phyloP scores from a whole-genome alignment of 2,329 filamentous ascomycete genomes.

The Aspergillus ochraceus region DNA sequence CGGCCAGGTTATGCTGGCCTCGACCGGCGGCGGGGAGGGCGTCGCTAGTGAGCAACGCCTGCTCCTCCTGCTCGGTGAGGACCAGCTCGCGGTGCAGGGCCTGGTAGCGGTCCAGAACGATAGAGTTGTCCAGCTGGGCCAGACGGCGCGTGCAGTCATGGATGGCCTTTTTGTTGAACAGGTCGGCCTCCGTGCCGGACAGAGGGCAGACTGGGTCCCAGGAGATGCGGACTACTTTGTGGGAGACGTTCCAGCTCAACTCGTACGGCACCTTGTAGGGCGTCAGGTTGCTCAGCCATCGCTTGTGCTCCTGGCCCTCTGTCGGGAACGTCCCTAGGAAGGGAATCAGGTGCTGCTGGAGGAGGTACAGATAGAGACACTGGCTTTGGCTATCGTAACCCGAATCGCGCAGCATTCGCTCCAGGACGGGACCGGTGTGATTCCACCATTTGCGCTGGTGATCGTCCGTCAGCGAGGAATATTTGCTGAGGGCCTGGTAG shows the following conservation, averaged over 20 bases:
- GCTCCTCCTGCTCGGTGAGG: background rate
- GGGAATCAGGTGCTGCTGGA: slow-evolving; percentile 18
- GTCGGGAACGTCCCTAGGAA: slow-evolving; percentile 17
- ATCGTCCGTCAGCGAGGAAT: no score
- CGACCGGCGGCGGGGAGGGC: background rate
- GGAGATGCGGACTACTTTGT: background rate
- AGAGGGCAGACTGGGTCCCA: background rate
- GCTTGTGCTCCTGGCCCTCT: background rate
- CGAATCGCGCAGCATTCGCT: slow-evolving; percentile 13
- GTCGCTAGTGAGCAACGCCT: background rate
- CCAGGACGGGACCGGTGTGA: slow-evolving; percentile 18
- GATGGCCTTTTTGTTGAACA: background rate
- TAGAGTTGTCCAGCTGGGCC: background rate
- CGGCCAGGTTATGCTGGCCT: background rate
- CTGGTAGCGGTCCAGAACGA: background rate
- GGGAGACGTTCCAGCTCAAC: background rate
- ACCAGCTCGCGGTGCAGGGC: background rate
- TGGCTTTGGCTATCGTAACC: slow-evolving; percentile 19
- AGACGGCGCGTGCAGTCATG: background rate
- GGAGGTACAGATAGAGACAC: slow-evolving; percentile 16
- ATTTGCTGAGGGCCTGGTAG: no score
- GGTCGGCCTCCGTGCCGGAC: background rate
- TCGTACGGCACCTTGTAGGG: background rate
- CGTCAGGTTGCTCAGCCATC: background rate
- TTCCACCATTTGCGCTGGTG: slow-evolving; percentile 20